A percentile compares a stretch with the other conserved stretches of the same genome.
Evolutionary conservation across 345 rosid genomes (phyloP).

Genomic region (Microthlaspi erraticum): DNA sequence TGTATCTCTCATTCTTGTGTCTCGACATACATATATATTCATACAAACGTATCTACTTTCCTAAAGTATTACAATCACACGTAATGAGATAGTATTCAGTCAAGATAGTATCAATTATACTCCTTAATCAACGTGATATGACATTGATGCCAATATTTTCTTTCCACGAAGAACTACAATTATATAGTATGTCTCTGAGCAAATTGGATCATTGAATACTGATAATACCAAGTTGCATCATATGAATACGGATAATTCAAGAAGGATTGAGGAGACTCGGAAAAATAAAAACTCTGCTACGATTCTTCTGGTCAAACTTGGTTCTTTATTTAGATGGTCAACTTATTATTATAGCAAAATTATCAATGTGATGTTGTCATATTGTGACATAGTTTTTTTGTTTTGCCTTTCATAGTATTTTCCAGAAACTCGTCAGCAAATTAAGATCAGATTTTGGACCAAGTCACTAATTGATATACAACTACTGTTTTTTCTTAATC

Average conservation of each 20-base stretch:
- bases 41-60: no score
- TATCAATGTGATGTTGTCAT: neutral
- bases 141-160: no score
- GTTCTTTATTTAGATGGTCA: slow-evolving; percentile 15
- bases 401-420: neutral
- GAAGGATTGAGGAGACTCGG: neutral
- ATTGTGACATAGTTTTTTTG: neutral
- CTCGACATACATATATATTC: no score
- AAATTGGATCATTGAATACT: neutral
- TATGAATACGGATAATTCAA: neutral
- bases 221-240: slow-evolving; percentile 4
- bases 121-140: no score
- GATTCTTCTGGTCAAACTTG: slow-evolving; percentile 35
- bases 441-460: slow-evolving; percentile 16
- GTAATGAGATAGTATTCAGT: no score
- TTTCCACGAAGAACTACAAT: neutral
- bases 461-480: slow-evolving; percentile 4
- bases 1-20: no score
- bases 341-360: slow-evolving; percentile 8
- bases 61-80: no score
- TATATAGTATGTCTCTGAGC: neutral
- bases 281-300: neutral
- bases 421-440: slow-evolving; percentile 19
- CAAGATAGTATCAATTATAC: no score
- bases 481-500: neutral